Evolutionary conservation across 768 basidiomycete genomes (phyloP), one percentile per base, ranked within the genome.

Genomic region (Lyophyllum semitale): DNA sequence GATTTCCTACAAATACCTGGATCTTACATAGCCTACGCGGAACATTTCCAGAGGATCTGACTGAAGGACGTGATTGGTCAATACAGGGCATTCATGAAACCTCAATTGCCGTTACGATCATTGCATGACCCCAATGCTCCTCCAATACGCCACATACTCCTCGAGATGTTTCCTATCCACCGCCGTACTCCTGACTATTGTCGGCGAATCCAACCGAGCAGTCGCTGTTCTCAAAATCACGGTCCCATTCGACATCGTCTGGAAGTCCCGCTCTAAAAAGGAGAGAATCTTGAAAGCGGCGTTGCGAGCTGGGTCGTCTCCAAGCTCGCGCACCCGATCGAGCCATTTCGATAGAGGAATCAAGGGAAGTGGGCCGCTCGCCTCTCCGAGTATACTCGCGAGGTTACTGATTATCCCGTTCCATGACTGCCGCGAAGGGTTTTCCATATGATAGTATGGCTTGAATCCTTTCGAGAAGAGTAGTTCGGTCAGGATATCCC

Each of bases 341-440:
- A 72, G 55, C 73, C 73, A 73, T 33, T 69, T 60, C 0, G 51
- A 23, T 48, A 68, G 68, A 1, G 67, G 64, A 17, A 70, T 58
- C n/a, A 63, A 29, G 22, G 67, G 64, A 17, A 70, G 52, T 27
- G 63, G 60, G n/a, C 43, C 58, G 4, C 38, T 27, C 7, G 50
- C 32, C 25, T 54, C 62, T 6, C 66, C 59, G 0, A 71, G 57
- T 13, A 73, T 62, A 4, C 40, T 48, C 1, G 66, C 60, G n/a
- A 75, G 59, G 49, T 63, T 58, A 13, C 60, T 55, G 15, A 73
- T 54, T 18, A 73, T 48, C 4, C 66, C 70, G 23, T 56, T 52
- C 71, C 72, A 73, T 0, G 71, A 68, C 50, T 73, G 72, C 12
- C 71, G 68, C 13, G 66, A 68, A 1, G 72, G 71, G 47, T 73